phyloP scores from a whole-genome alignment of 1,284 basidiomycete genomes.

The Takashimella tepidaria region DNA sequence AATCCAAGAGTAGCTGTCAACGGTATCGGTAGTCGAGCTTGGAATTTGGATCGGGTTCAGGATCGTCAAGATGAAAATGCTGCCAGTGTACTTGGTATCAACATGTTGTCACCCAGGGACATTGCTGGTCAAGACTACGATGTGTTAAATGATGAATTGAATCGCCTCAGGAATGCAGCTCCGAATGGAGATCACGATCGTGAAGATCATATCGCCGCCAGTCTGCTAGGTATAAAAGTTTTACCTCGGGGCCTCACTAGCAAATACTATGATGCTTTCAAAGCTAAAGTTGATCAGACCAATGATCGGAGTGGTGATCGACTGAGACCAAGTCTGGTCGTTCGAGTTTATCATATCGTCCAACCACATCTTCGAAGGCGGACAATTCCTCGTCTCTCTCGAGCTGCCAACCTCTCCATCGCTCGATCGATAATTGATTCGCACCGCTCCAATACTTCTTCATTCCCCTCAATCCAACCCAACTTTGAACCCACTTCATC shows the following conservation, averaged over 20 bases:
- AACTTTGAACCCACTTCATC: slow-evolving; percentile 5
- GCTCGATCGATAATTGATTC: slow-evolving; percentile 9
- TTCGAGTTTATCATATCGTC: slow-evolving; percentile 10
- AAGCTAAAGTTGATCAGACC: no score
- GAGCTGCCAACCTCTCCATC: slow-evolving; percentile 5
- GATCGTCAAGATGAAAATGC: background rate
- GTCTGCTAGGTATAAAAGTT: no score
- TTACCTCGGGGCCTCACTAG: no score
- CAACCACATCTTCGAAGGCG: slow-evolving; percentile 6
- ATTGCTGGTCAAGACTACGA: background rate
- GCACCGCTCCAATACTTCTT: slow-evolving; percentile 3
- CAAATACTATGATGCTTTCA: no score
- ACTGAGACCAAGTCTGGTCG: slow-evolving; percentile 9
- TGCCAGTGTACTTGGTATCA: no score
- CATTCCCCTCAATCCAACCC: background rate
- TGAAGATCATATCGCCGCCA: no score
- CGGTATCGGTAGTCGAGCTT: no score
- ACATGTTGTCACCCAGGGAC: background rate
- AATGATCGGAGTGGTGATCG: no score
- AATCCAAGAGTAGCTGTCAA: no score
- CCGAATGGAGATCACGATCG: no score
- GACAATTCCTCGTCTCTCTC: slow-evolving; percentile 3
- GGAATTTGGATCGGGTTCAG: background rate
- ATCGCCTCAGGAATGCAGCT: no score
- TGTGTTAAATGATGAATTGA: background rate